Evolutionary conservation across 1,139 yeast genomes (phyloP).

Genomic region (Lodderomyces jiufengensis): DNA sequence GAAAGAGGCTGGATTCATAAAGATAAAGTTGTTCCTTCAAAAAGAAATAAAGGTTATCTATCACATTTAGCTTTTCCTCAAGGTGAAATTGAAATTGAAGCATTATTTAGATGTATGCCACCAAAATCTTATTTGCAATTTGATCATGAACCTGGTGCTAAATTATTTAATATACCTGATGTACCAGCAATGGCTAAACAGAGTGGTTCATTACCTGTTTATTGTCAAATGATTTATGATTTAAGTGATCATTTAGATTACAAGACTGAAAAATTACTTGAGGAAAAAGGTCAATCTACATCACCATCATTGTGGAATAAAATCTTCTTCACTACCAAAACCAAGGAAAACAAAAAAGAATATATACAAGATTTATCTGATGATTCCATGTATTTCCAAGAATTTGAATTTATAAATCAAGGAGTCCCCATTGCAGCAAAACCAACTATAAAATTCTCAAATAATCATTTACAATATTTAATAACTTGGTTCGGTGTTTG

Average conservation of each 20-base stretch:
- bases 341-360: constrained; percentile 4
- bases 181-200: constrained; percentile 74
- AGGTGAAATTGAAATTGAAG: constrained; percentile 71
- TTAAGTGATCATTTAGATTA: constrained; percentile 59
- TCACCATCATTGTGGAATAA: background rate
- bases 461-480: constrained; percentile 88
- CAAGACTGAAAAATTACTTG: constrained; percentile 19
- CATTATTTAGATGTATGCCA: constrained; percentile 73
- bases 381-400: constrained; percentile 39
- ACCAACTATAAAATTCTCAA: constrained; percentile 76
- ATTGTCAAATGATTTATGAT: constrained; percentile 72
- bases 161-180: constrained; percentile 70
- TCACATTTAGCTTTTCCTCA: constrained; percentile 67
- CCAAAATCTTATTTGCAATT: constrained; percentile 67
- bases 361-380: constrained; percentile 24
- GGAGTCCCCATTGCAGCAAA: constrained; percentile 90
- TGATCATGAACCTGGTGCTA: constrained; percentile 63
- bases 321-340: background rate
- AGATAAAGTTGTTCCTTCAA: constrained; percentile 62
- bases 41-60: constrained; percentile 47
- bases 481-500: constrained; percentile 94
- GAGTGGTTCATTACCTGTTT: constrained; percentile 67
- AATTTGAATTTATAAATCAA: constrained; percentile 54
- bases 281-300: constrained; percentile 6
- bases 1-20: constrained; percentile 93